Evolutionary conservation across 306 rosid species (phyloP), one percentile per base, ranked within the genome.

Genomic region (Trifolium dubium): DNA sequence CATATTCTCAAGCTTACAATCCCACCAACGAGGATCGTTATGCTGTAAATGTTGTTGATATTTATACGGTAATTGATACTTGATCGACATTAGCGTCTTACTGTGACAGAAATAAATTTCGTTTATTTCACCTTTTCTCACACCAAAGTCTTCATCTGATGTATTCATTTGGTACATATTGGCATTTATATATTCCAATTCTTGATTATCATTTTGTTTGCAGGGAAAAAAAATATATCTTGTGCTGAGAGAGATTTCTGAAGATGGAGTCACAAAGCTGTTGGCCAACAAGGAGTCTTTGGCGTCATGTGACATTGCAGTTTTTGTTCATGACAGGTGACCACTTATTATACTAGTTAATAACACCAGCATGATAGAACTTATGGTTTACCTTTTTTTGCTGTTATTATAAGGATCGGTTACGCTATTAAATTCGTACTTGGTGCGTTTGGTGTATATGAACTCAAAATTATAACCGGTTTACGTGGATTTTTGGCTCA

Each of bases 301-400:
- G 87, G 97, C 98, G 74, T 85, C 88, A 13, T 91, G 97, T 76
- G 98, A 89, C 78, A 82, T 93, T 50, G 98, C 97, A 35, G 84
- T 91, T 76, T 23, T 23, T 23, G 23, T 23, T 23, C 23, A 23
- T 23, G 23, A 23, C 23, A 23, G 23, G 23, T 23, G 23, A 23
- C 23, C 23, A 23, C 23, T 23, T 23, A 23, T 23, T 23, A 23
- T 23, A 0, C 0, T 23, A 23, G 23, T 23, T 23, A 23, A 23
- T 23, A 23, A 23, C 1, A 23, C 23, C 23, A 23, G 23, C 23
- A 43, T 11, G 0, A 43, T 11, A 43, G 14, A 43, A 43, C 10
- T 10, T 43, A 43, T 43, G 49, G 49, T 10, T 11, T 43, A 10
- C 49, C 5, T 6, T 43, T 43, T 43, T 11, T 43, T 43, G 4